Percentiles rank a stretch among this genome's conserved stretches.
Conservation (phyloP, 2,329 filamentous ascomycete genomes). For the Diaporthe capsici region DNA sequence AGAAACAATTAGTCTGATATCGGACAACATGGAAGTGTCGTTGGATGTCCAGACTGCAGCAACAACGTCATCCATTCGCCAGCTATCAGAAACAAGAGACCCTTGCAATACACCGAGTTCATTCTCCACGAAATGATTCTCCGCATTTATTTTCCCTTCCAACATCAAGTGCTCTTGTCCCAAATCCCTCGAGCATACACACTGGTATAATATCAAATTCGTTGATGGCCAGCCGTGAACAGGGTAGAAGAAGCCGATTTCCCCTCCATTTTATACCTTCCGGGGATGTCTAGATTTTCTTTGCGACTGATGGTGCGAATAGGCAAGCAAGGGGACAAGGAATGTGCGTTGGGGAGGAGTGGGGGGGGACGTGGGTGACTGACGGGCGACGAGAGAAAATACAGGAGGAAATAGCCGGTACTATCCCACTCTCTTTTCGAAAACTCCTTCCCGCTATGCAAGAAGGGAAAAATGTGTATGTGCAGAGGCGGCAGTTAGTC, state of each 20-base stretch:
- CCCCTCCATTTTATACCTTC: conserved; percentile 7
- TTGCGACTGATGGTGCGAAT: background rate
- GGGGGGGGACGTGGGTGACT: background rate
- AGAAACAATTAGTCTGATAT: background rate
- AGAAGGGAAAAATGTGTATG: conserved; percentile 24
- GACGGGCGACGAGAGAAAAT: background rate
- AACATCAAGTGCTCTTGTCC: background rate
- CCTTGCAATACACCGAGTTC: background rate
- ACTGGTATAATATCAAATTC: conserved; percentile 20
- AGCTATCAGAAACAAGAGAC: background rate
- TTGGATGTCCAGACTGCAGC: background rate
- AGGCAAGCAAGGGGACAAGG: background rate
- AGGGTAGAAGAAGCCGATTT: background rate
- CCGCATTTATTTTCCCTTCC: background rate
- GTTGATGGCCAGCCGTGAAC: background rate
- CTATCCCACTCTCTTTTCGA: background rate
- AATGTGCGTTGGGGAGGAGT: background rate
- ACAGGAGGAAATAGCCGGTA: background rate
- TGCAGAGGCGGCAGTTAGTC: conserved; percentile 30
- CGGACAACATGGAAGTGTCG: background rate
- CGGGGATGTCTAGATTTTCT: background rate
- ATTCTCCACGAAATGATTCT: background rate
- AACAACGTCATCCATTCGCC: conserved; percentile 28
- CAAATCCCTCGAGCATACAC: background rate
- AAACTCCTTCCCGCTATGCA: conserved; percentile 41